A percentile compares a stretch with the other conserved stretches of the same genome.
These are phyloP conservation scores for Beauveria australis DNA, from an alignment of 2,329 filamentous ascomycete species.

Conservation along the genomic window DNA sequence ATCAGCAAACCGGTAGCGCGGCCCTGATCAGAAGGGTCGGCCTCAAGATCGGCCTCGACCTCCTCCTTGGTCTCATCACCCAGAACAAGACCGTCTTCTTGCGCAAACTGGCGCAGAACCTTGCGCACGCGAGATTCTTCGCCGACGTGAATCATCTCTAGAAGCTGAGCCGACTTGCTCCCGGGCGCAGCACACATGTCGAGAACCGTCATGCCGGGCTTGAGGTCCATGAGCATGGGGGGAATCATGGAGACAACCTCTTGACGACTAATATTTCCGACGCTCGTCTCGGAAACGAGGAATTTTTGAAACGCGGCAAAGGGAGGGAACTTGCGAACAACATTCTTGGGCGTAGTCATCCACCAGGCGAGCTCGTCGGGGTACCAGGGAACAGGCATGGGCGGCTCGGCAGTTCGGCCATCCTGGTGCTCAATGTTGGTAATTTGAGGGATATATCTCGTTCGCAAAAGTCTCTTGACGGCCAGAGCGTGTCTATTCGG, in stretches of 20 bases:
- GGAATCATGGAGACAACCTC: slow-evolving; percentile 99
- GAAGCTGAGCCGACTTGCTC: slow-evolving; percentile 90
- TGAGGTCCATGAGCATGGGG: slow-evolving; percentile 82
- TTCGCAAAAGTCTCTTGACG: slow-evolving; percentile 80
- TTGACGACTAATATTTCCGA: slow-evolving; percentile 95
- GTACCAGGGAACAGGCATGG: slow-evolving; percentile 80
- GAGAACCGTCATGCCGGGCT: slow-evolving; percentile 84
- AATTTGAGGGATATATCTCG: slow-evolving; percentile 86
- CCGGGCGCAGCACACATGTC: slow-evolving; percentile 96
- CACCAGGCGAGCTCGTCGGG: slow-evolving; percentile 92
- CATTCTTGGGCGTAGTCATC: slow-evolving; percentile 96
- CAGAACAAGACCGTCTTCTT: slow-evolving; percentile 50
- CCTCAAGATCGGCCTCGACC: slow-evolving; percentile 43
- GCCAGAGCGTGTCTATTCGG: slow-evolving; percentile 70
- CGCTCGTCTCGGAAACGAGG: slow-evolving; percentile 90
- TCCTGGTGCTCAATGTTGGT: slow-evolving; percentile 75
- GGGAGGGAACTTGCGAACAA: slow-evolving; percentile 85
- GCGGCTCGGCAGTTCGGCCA: slow-evolving; percentile 72
- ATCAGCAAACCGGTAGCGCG: slow-evolving; percentile 85
- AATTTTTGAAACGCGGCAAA: slow-evolving; percentile 97
- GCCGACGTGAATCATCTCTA: slow-evolving; percentile 88
- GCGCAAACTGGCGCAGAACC: slow-evolving; percentile 55
- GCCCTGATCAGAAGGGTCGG: slow-evolving; percentile 65
- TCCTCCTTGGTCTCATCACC: slow-evolving; percentile 39
- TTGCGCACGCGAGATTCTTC: slow-evolving; percentile 80